Conservation (phyloP, 768 basidiomycete species). For the Rhizopogon salebrosus region DNA sequence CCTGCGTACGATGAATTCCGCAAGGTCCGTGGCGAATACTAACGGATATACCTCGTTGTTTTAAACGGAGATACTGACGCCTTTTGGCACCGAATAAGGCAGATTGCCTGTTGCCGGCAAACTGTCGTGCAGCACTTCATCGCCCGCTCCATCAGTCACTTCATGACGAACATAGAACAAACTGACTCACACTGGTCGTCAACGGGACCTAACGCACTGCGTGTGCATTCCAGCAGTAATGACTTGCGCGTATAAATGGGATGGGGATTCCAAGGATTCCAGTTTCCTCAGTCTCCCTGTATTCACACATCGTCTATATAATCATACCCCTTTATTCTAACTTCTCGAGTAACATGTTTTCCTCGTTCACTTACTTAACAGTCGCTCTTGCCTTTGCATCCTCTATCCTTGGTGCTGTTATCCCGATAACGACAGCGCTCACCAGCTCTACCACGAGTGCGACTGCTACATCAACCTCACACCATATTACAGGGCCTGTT, state of each 20-base stretch:
- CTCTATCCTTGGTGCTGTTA: constrained; percentile 9
- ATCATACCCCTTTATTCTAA: background rate
- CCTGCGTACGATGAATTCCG: background rate
- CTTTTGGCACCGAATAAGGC: background rate
- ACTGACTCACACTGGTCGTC: background rate
- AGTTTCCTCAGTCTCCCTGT: background rate
- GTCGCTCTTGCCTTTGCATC: constrained; percentile 6
- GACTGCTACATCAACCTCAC: background rate
- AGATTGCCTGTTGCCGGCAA: no score
- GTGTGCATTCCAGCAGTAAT: background rate
- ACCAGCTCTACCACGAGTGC: background rate
- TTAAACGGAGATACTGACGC: background rate
- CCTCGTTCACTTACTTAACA: background rate
- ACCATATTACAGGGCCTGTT: background rate
- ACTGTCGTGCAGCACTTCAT: background rate
- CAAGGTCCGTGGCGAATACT: background rate
- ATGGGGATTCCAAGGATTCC: background rate
- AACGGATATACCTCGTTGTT: background rate
- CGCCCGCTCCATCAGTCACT: background rate
- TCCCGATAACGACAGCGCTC: constrained; percentile 2
- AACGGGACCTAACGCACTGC: background rate
- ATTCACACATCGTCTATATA: background rate
- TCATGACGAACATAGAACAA: background rate
- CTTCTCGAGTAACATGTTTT: background rate
- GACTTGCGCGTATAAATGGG: background rate